These are phyloP conservation scores for Xylaria flabelliformis DNA, from an alignment of 495 filamentous ascomycete species.

Conservation along the genomic window DNA sequence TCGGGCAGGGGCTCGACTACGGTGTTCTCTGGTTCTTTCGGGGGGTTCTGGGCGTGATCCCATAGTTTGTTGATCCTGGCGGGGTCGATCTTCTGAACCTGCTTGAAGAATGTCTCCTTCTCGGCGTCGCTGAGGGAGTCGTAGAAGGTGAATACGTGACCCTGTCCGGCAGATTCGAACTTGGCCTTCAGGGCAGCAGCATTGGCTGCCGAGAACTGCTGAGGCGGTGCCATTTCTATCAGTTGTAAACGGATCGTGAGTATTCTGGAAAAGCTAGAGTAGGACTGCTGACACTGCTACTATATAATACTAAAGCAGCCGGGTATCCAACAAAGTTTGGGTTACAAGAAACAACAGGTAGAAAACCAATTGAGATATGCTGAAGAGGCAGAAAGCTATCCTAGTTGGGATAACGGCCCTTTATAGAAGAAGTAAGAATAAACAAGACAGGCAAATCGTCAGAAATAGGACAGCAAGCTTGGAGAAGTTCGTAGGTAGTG, in stretches of 20 bases:
- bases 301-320: slow-evolving; percentile 4
- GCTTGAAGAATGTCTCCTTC: slow-evolving; percentile 79
- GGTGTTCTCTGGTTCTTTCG: slow-evolving; percentile 60
- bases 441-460: background rate
- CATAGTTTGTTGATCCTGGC: slow-evolving; percentile 82
- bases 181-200: slow-evolving; percentile 75
- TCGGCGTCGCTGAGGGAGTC: slow-evolving; percentile 75
- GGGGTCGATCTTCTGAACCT: slow-evolving; percentile 81
- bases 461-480: slow-evolving; percentile 12
- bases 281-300: background rate
- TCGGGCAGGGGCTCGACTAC: slow-evolving; percentile 89
- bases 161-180: slow-evolving; percentile 81
- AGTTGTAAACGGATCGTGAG: background rate
- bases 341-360: background rate
- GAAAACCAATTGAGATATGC: slow-evolving; percentile 17
- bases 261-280: background rate
- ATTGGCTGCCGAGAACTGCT: slow-evolving; percentile 74
- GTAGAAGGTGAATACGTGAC: slow-evolving; percentile 91
- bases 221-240: slow-evolving; percentile 46
- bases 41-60: slow-evolving; percentile 80
- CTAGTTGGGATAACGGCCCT: slow-evolving; percentile 7
- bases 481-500: slow-evolving; percentile 10
- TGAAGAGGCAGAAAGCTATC: background rate
- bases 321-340: background rate
- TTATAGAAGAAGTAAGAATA: slow-evolving; percentile 22